Conservation (phyloP, 805 yeast genomes). For the Yarrowia sp. region DNA sequence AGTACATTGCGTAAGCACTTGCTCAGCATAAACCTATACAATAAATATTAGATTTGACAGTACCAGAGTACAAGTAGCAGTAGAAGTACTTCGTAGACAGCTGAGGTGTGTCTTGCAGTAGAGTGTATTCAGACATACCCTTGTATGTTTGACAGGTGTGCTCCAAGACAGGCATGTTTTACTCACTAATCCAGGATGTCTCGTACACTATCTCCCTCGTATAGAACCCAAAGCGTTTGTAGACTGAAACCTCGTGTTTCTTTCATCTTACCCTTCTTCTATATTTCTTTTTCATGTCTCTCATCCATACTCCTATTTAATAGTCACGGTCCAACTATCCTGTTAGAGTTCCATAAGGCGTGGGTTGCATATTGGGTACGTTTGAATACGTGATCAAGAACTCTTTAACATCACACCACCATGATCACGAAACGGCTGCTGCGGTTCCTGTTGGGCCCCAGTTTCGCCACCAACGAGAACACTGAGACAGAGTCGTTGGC, state of each 20-base stretch:
- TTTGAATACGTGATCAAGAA: background rate
- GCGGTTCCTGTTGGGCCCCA: slow-evolving; percentile 27
- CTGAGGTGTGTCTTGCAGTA: background rate
- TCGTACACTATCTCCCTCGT: too few species aligned
- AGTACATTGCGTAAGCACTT: background rate
- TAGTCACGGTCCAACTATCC: background rate
- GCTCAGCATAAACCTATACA: slow-evolving; percentile 23
- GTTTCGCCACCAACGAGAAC: slow-evolving; percentile 21
- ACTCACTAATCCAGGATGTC: too few species aligned
- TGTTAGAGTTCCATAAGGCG: slow-evolving; percentile 4
- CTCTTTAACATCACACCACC: background rate
- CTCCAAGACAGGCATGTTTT: too few species aligned
- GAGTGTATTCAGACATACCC: too few species aligned
- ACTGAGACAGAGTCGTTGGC: slow-evolving; percentile 21
- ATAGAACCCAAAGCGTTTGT: background rate
- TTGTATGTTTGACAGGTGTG: too few species aligned
- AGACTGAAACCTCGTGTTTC: background rate
- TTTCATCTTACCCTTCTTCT: background rate
- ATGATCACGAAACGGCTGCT: slow-evolving; percentile 31
- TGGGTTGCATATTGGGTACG: background rate
- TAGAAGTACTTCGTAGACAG: too few species aligned
- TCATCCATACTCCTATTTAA: too few species aligned
- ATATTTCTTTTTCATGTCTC: background rate
- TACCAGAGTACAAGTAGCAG: too few species aligned
- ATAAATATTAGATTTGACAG: slow-evolving; percentile 25